Evolutionary conservation across 805 yeast genomes (phyloP).

Genomic region (Wickerhamiella bombiphila): DNA sequence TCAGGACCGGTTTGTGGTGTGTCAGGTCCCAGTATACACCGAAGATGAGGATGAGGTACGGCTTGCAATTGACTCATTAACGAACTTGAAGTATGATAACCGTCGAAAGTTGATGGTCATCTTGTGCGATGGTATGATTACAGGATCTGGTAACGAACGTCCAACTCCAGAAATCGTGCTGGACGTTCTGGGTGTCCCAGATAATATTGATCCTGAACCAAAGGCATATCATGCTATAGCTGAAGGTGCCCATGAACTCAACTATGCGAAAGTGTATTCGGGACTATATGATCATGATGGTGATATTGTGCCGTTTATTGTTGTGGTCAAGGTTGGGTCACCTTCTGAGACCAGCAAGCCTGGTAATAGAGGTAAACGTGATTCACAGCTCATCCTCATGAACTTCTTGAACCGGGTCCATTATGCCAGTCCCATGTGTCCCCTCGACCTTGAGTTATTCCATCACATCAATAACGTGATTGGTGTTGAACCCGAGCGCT

Average conservation of each 20-base stretch:
- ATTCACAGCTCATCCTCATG: conserved; percentile 45
- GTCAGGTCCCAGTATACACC: conserved; percentile 36
- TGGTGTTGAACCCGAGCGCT: conserved; percentile 46
- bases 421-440: conserved; percentile 45
- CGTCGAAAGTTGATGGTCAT: conserved; percentile 41
- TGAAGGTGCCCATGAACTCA: conserved; percentile 43
- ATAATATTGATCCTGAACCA: conserved; percentile 35
- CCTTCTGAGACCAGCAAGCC: conserved; percentile 38
- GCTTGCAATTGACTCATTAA: conserved; percentile 42
- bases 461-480: conserved; percentile 41
- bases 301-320: conserved; percentile 36
- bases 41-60: conserved; percentile 43
- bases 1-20: conserved; percentile 29
- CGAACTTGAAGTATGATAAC: conserved; percentile 41
- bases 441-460: conserved; percentile 40
- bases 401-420: conserved; percentile 44
- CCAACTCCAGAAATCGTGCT: conserved; percentile 43
- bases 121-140: conserved; percentile 46
- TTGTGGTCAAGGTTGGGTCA: conserved; percentile 43
- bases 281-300: conserved; percentile 46
- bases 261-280: conserved; percentile 48
- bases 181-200: conserved; percentile 31
- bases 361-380: conserved; percentile 54
- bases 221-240: conserved; percentile 39
- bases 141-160: conserved; percentile 44